These are phyloP conservation scores for Amaranthus tricolor DNA, from an alignment of 179 eudicot species.

Conservation along the genomic window DNA sequence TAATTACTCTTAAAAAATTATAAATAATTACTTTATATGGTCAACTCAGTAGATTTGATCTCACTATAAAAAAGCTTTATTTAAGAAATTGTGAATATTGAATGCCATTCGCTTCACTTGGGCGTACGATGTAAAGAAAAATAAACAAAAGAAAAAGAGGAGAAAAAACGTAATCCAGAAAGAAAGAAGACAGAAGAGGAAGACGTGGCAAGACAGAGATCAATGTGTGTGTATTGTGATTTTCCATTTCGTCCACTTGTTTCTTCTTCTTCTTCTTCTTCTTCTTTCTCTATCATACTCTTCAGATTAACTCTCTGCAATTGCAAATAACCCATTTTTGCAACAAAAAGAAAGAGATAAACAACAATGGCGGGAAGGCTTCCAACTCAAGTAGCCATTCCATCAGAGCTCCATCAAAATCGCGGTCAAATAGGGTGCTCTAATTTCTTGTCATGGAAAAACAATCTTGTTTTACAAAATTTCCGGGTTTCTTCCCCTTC, in stretches of 20 bases:
- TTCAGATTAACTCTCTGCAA: not conserved
- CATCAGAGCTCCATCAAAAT: constrained; percentile 32
- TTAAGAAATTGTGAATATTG: too few species aligned
- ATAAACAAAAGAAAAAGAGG: not conserved
- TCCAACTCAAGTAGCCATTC: constrained; percentile 41
- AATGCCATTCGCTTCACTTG: too few species aligned
- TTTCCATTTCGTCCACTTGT: constrained; percentile 20
- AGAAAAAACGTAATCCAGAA: constrained; percentile 31
- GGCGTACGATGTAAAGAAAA: not conserved
- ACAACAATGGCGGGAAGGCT: constrained; percentile 49
- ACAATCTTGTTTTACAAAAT: constrained; percentile 32
- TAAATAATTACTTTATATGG: too few species aligned
- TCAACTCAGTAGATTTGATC: too few species aligned
- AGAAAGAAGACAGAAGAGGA: constrained; percentile 11
- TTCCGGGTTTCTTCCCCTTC: constrained; percentile 28
- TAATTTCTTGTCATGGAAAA: constrained; percentile 43
- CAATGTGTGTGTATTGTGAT: constrained; percentile 19
- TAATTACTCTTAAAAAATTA: too few species aligned
- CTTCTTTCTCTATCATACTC: not conserved
- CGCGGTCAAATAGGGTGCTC: constrained; percentile 13
- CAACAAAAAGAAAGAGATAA: constrained; percentile 5
- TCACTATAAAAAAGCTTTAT: too few species aligned
- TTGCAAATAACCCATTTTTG: not conserved
- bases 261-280: not conserved
- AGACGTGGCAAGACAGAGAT: constrained; percentile 53